Base-by-base conservation (phyloP, 208 protist species). In the Strigomonas culicis region DNA sequence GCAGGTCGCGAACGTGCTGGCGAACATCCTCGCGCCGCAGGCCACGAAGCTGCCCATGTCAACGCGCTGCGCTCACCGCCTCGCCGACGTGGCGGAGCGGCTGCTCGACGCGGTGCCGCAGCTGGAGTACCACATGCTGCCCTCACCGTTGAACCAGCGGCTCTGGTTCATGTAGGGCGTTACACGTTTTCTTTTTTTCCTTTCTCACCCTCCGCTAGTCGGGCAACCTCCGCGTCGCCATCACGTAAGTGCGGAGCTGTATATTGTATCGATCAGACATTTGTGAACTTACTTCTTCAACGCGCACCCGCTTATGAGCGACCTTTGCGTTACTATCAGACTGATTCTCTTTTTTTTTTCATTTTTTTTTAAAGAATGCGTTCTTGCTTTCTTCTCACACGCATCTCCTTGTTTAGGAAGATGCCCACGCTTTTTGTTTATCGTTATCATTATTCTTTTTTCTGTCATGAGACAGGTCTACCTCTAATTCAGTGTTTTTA, bases 41-140 rank as follows among this genome's bases (percentile, higher is more conserved):
- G 60, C 88, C n/a, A 94, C 91, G 62, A 97, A 97, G 71, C 79
- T 97, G 58, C 91, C 91, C n/a, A 86, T 97, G 79, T 69, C 86
- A 7, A 89, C 91, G 24, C 83, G 88, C 4, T 94, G 87, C 59
- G 91, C 91, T 0, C 91, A 97, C 74, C 63, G 74, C 1, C 74
- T 97, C 30, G 77, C 88, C 10, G 84, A 82, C 51, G 70, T 81
- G 24, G 84, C 82, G 47, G 88, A 97, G 64, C 59, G 86, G 11
- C 71, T 94, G 21, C 61, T 94, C 21, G 82, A 93, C 47, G 88
- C 83, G 1, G 86, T 86, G 27, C 88, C 91, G 34, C 79, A 84
- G 65, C 60, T 93, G 39, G 58, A 53, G 11, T 78, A 34, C 15
- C 77, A 90, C n/a, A 83, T 87, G 74, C 93, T 97, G 56, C 91